phyloP scores from a whole-genome alignment of 2,329 filamentous ascomycete species.

The Juglanconis oblonga region DNA sequence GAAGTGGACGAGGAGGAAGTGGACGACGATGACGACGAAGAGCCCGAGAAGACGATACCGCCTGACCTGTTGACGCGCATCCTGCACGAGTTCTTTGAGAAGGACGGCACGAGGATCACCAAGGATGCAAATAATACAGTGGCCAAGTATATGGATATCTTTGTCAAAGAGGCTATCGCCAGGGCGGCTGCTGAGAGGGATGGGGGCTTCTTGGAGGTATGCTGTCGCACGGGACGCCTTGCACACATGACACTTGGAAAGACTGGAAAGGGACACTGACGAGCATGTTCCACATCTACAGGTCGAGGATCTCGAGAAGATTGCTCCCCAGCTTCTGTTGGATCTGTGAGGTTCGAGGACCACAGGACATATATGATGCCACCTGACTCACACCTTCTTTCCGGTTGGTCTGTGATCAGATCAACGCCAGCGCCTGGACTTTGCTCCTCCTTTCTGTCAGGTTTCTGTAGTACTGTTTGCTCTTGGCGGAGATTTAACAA shows the following conservation, averaged over 20 bases:
- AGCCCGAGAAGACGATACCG: conserved; percentile 54
- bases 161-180: conserved; percentile 85
- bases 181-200: conserved; percentile 70
- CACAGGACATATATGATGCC: background rate
- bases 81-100: conserved; percentile 75
- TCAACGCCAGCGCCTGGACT: too few relatives aligned
- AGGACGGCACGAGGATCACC: conserved; percentile 68
- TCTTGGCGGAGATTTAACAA: too few relatives aligned
- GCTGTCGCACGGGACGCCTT: conserved; percentile 24
- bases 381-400: too few relatives aligned
- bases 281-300: conserved; percentile 31
- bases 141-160: conserved; percentile 85
- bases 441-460: too few relatives aligned
- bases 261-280: conserved; percentile 19
- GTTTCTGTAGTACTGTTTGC: too few relatives aligned
- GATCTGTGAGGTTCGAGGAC: conserved; percentile 61
- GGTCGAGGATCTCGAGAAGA: conserved; percentile 86
- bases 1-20: conserved; percentile 25
- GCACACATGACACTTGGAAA: background rate
- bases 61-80: conserved; percentile 71
- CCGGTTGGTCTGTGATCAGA: too few relatives aligned
- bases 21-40: conserved; percentile 2
- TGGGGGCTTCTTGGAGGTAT: conserved; percentile 71
- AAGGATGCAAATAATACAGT: conserved; percentile 74
- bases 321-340: conserved; percentile 79